Conservation (phyloP, 495 filamentous ascomycete species). For the Aspergillus biplanus region DNA sequence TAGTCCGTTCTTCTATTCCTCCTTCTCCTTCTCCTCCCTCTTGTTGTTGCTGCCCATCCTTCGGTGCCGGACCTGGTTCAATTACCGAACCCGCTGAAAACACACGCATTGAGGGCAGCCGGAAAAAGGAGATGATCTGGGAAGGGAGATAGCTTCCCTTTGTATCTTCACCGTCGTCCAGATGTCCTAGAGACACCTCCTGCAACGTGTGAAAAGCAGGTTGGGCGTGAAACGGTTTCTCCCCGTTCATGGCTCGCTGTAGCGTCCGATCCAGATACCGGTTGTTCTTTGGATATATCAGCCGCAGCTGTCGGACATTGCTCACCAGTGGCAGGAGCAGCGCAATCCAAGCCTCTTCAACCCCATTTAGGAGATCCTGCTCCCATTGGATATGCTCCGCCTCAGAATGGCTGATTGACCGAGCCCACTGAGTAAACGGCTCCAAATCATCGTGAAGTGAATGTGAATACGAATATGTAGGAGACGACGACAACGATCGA, state of each 20-base stretch:
- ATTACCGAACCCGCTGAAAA: slow-evolving; percentile 35
- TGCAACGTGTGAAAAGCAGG: slow-evolving; percentile 26
- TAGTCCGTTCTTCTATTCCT: background rate
- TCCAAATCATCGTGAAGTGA: slow-evolving; percentile 13
- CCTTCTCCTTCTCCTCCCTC: too few relatives aligned
- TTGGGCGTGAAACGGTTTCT: slow-evolving; percentile 26
- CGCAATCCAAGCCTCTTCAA: slow-evolving; percentile 38
- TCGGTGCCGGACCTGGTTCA: slow-evolving; percentile 23
- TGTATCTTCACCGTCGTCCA: slow-evolving; percentile 21
- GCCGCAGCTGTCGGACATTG: slow-evolving; percentile 32
- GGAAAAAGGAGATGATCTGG: slow-evolving; percentile 35
- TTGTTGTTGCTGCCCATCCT: background rate
- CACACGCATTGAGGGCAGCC: slow-evolving; percentile 33
- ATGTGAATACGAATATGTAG: background rate
- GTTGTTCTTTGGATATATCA: slow-evolving; percentile 29
- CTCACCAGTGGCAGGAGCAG: slow-evolving; percentile 32
- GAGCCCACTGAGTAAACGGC: slow-evolving; percentile 20
- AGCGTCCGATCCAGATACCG: slow-evolving; percentile 29
- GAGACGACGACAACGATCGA: background rate
- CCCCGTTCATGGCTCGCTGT: slow-evolving; percentile 25
- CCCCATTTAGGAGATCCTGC: slow-evolving; percentile 27
- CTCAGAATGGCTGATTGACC: slow-evolving; percentile 22
- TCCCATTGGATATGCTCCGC: slow-evolving; percentile 33
- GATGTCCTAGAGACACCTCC: slow-evolving; percentile 29
- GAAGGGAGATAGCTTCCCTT: slow-evolving; percentile 22